Base-by-base conservation (phyloP, 495 filamentous ascomycete genomes). In the Chaetomidium leptoderma region DNA sequence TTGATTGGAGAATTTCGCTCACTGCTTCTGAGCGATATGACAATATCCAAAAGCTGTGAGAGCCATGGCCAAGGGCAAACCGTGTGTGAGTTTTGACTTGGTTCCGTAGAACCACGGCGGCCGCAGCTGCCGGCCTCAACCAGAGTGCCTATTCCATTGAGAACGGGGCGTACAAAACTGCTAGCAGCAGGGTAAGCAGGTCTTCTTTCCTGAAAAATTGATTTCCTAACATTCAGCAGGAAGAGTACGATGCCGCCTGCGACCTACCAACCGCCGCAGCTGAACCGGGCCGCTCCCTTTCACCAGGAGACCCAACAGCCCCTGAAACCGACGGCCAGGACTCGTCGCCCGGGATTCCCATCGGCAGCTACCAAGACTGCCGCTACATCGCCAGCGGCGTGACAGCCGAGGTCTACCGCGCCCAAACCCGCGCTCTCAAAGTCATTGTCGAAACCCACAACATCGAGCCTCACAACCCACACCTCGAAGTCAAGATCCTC, bases 321-420 rank as follows among this genome's bases (percentile, higher is more conserved):
- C 37, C 46, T 16, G 50, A 47, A 21, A 2, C 17, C n/a, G 16
- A 52, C 27, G n/a, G 19, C 49, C 32, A 7, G 19, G 62, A 62
- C 37, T 50, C 46, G 30, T 66, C 62, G 37, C 66, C 67, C 6
- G 76, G 80, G n/a, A 77, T 83, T 48, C 66, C 67, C 9, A 86
- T 97, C 63, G 93, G 93, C 7, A 72, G 70, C 30, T 96, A 92
- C 68, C 66, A 64, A 24, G 76, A 84, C 44, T 95, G 89, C 65
- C 75, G 81, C 24, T 86, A 88, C 69, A 72, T 89, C 62, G 81
- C 77, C 51, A 83, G 84, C 55, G 93, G 95, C 24, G 74, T 93
- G 8, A 92, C 90, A 65, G 93, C 93, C 26, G 81, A 81, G 35
- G 85, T 99, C 46, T 97, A 92, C 74, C 62, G 70, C 51, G 70